Base-by-base conservation (phyloP, 306 rosid genomes). In the Begonia loranthoides region DNA sequence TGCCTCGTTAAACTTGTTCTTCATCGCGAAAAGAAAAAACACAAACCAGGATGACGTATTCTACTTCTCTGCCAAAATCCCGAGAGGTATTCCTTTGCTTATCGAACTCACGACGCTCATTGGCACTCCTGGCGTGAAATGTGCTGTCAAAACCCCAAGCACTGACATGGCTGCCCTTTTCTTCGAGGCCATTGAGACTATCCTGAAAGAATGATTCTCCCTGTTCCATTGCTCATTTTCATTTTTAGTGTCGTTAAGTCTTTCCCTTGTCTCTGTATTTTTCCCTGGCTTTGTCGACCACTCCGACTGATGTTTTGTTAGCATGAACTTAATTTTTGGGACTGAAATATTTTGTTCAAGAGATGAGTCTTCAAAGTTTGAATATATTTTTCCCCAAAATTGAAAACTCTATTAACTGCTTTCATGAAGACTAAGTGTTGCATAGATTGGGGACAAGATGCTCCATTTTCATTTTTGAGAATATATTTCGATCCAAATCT, bases 111-210 rank as follows among this genome's bases (percentile, higher is more conserved):
- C 95, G 54, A 78, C 93, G 2, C 71, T 65, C 34, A 58, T 79
- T 1, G 87, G 89, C 57, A 76, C 54, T 66, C 88, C 95, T 4
- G 99, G 94, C 14, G 59, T 86, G 67, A 82, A 90, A 75, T 76
- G 81, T 53, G 99, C 99, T 22, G 70, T 82, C 82, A 90, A 90
- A 80, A 90, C 99, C 57, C 95, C 95, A 15, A 80, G 70, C 73
- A 82, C 85, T 10, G 95, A 90, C 58, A 70, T 81, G 71, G 71
- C 94, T n/a, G 66, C 84, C 21, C 62, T 90, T 63, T 66, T 90
- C 73, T 90, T 86, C 5, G 94, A 90, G 71, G 74, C 95, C 60
- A 13, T 90, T 1, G 99, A 90, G 79, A 65, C 77, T 45, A 84
- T 90, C 46, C 93, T 90, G 39, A 45, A 48, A 66, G 81, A 54